Evolutionary conservation across 2,329 filamentous ascomycete species (phyloP).

Genomic region (Verticillium zaregamsianum): DNA sequence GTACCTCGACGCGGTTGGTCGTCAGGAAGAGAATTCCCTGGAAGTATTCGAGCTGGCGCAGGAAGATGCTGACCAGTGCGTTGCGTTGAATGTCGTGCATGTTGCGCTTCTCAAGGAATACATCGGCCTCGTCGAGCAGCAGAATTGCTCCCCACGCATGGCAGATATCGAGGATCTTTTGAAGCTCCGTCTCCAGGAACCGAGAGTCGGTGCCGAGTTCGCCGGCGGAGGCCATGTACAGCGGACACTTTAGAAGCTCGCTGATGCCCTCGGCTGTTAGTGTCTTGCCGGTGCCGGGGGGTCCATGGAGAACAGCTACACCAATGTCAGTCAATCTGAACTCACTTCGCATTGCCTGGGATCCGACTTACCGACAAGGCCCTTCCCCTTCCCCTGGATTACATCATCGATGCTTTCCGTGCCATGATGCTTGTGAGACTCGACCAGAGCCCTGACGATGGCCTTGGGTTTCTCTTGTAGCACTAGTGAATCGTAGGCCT

Average conservation of each 20-base stretch:
- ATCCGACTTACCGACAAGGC: conserved; percentile 52
- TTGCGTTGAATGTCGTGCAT: conserved; percentile 83
- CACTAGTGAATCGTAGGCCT: conserved; percentile 44
- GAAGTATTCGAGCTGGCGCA: conserved; percentile 48
- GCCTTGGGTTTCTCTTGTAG: conserved; percentile 45
- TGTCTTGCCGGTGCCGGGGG: conserved; percentile 47
- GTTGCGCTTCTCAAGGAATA: conserved; percentile 78
- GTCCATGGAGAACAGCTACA: conserved; percentile 44
- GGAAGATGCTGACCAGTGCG: conserved; percentile 68
- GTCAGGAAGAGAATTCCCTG: conserved; percentile 46
- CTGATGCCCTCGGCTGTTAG: conserved; percentile 45
- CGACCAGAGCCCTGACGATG: conserved; percentile 55
- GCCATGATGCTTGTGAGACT: conserved; percentile 60
- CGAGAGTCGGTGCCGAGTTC: conserved; percentile 66
- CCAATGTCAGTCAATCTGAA: conserved; percentile 21
- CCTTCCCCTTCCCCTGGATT: conserved; percentile 50
- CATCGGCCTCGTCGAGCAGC: conserved; percentile 80
- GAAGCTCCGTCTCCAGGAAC: conserved; percentile 62
- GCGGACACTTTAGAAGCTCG: conserved; percentile 42
- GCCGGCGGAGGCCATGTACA: conserved; percentile 55
- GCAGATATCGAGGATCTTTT: conserved; percentile 78
- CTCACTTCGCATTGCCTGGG: conserved; percentile 29
- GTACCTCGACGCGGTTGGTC: conserved; percentile 39
- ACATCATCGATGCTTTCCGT: conserved; percentile 44
- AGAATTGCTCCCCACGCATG: conserved; percentile 84